A percentile compares a stretch with the other conserved stretches of the same genome.
phyloP scores from a whole-genome alignment of 495 filamentous ascomycete species.

The Aspergillus ellipticus region DNA sequence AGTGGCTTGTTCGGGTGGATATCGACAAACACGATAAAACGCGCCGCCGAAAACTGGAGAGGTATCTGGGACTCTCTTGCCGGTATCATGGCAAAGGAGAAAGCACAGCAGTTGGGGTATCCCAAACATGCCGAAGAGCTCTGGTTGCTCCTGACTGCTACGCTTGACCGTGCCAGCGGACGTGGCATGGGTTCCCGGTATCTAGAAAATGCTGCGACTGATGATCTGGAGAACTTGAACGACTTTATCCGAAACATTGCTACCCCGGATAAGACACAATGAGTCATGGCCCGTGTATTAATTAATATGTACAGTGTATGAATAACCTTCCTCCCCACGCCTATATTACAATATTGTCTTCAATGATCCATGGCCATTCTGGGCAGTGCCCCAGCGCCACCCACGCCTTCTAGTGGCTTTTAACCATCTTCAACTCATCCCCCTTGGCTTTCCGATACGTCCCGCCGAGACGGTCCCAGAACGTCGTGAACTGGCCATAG shows the following conservation, averaged over 20 bases:
- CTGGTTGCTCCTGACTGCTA: conserved; percentile 35
- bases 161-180: conserved; percentile 21
- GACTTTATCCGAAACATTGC: conserved; percentile 34
- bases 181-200: conserved; percentile 21
- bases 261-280: neutral
- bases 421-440: neutral
- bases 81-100: conserved; percentile 17
- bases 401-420: neutral
- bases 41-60: conserved; percentile 35
- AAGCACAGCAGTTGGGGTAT: conserved; percentile 29
- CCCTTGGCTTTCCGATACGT: conserved; percentile 78
- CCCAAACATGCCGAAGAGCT: conserved; percentile 40
- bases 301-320: conserved; percentile 4
- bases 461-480: conserved; percentile 86
- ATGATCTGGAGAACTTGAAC: conserved; percentile 36
- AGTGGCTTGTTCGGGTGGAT: conserved; percentile 27
- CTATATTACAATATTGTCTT: neutral
- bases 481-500: conserved; percentile 90
- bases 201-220: conserved; percentile 32
- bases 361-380: neutral
- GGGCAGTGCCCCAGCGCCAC: no score
- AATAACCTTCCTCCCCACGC: neutral
- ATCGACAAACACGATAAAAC: conserved; percentile 25
- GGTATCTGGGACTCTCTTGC: conserved; percentile 29
- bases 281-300: neutral